Percentiles rank a stretch among this genome's conserved stretches.
phyloP scores from a whole-genome alignment of 345 rosid species.

The Murraya paniculata region DNA sequence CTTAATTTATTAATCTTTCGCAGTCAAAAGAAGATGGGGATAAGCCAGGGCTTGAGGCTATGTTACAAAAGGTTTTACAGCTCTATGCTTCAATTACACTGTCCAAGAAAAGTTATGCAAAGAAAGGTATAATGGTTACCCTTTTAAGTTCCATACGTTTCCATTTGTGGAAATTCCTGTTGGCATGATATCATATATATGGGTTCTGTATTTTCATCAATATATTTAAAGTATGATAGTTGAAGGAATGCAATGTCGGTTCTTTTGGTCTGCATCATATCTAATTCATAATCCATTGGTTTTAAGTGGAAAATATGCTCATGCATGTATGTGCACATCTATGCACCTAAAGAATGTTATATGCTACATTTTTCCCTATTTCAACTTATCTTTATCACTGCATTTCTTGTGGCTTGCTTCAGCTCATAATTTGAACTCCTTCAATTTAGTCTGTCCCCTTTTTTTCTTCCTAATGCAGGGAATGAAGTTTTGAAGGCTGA shows the following conservation, averaged over 20 bases:
- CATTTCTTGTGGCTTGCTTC: neutral
- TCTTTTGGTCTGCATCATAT: neutral
- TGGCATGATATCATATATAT: neutral
- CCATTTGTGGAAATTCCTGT: neutral
- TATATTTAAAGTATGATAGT: neutral
- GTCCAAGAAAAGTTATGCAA: slow-evolving; percentile 89
- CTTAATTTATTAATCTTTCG: slow-evolving; percentile 15
- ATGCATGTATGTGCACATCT: neutral
- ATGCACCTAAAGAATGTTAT: neutral
- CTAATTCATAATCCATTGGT: neutral
- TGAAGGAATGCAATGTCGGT: neutral
- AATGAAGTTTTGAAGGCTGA: slow-evolving; percentile 68
- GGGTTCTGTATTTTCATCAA: neutral
- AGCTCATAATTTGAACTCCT: slow-evolving; percentile 11
- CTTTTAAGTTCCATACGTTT: neutral
- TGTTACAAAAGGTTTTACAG: slow-evolving; percentile 91
- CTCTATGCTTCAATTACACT: slow-evolving; percentile 77
- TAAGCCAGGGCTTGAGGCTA: slow-evolving; percentile 88
- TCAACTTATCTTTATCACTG: neutral
- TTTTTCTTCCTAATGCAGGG: slow-evolving; percentile 42
- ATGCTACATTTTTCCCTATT: neutral
- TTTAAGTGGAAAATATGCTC: neutral
- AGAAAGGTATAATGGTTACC: slow-evolving; percentile 52
- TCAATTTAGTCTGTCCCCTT: neutral
- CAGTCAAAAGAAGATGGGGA: slow-evolving; percentile 90